phyloP scores from a whole-genome alignment of 371 early-diverging fungal species.

The Actinomortierella wolfii region DNA sequence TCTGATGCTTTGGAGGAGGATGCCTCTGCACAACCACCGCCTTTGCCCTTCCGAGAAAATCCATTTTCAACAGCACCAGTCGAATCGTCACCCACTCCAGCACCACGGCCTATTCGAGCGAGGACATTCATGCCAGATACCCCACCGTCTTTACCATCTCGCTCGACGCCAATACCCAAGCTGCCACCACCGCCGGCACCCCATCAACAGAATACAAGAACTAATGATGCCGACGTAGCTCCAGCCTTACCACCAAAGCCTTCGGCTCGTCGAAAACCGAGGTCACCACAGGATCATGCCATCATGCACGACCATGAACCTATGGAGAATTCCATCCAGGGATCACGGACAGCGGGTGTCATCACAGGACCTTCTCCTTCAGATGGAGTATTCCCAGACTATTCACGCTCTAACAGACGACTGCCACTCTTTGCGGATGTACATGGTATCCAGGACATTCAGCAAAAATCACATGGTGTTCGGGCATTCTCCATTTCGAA shows the following conservation, averaged over 20 bases:
- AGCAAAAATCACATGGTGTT: conserved; percentile 43
- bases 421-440: conserved; percentile 33
- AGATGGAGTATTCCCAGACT: conserved; percentile 44
- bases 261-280: conserved; percentile 18
- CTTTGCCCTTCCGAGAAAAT: too few species aligned
- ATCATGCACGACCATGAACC: too few species aligned
- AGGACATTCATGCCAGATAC: conserved; percentile 33
- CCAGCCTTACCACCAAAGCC: conserved; percentile 46
- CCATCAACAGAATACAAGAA: too few species aligned
- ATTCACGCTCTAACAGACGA: conserved; percentile 42
- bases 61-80: too few species aligned
- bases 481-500: conserved; percentile 40
- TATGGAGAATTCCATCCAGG: too few species aligned
- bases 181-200: conserved; percentile 4
- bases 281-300: conserved; percentile 17
- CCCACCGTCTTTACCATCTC: conserved; percentile 24
- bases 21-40: too few species aligned
- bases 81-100: too few species aligned
- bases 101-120: conserved; percentile 39
- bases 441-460: conserved; percentile 33
- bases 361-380: conserved; percentile 19
- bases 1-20: too few species aligned
- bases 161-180: not conserved
- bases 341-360: too few species aligned
- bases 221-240: conserved; percentile 17